Base-by-base conservation (phyloP, 192 early-diverging fungal genomes). In the Coemansia sp. region DNA sequence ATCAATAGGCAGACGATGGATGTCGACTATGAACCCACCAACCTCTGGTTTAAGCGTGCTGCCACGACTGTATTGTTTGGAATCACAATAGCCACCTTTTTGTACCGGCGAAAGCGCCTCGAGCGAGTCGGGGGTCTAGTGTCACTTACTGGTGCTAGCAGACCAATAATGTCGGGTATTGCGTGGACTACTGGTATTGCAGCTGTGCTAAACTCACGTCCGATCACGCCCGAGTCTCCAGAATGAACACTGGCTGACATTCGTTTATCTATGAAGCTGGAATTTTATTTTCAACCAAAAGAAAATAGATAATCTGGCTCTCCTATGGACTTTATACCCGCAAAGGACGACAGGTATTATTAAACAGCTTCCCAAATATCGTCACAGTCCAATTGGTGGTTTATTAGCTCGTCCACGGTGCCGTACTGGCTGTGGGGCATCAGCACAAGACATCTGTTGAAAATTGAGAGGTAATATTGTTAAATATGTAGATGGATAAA, bases 11-110 rank as follows among this genome's bases (percentile, higher is more conserved):
- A 42, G 0, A 74, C 72, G 2, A 72, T 44, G 64, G 63, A 74
- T 28, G 39, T 64, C 6, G 80, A 77, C 19, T 83, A 77, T 23
- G 80, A 83, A 64, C 80, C 80, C 4, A 66, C 73, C 52, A 83
- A 75, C 14, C 14, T 28, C 14, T 78, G 75, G 75, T 16, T 77
- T 26, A 73, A 68, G 39, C 47, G 63, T 16, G 42, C 69, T 0
- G 38, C 76, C 23, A 69, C 75, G 5, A 50, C 63, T 6, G 32
- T 37, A 1, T 39, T 83, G 19, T 52, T 81, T 49, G 74, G 70
- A n/a, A 28, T 57, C 10, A 65, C 79, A 3, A 70, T 68, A 9
- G 67, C 58, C 3, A 62, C 74, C 10, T 28, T 76, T 16, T 67
- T 43, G 74, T 81, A 76, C 23, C 70, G 79, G 74, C 66, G 74